A percentile compares a stretch with the other conserved stretches of the same genome.
Evolutionary conservation across 805 yeast genomes (phyloP).

Genomic region (Metschnikowia anglica): DNA sequence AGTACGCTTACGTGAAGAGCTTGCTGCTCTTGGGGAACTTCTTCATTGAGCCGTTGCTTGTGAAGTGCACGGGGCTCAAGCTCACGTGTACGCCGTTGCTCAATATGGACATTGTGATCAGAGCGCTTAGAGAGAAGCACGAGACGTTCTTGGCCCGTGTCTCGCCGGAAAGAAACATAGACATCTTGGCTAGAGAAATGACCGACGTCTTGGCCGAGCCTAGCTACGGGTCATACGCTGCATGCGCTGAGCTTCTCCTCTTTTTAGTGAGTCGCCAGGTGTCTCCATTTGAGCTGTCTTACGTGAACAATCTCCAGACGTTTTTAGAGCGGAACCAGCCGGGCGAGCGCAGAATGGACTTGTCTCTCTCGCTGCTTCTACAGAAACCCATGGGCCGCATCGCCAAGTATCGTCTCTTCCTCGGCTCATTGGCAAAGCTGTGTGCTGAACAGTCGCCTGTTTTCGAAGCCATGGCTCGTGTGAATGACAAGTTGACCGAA

Average conservation of each 20-base stretch:
- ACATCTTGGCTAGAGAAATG: constrained; percentile 59
- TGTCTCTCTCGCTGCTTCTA: constrained; percentile 17
- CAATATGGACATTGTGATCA: constrained; percentile 7
- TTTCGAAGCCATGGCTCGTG: constrained; percentile 5
- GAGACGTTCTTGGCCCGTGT: constrained; percentile 9
- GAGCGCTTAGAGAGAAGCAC: constrained; percentile 10
- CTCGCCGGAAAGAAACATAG: constrained; percentile 1
- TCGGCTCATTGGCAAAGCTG: constrained; percentile 9
- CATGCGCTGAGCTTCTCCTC: constrained; percentile 14
- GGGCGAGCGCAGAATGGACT: constrained; percentile 14
- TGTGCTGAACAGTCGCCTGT: constrained; percentile 1
- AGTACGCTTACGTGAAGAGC: constrained; percentile 13
- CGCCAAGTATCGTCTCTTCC: constrained; percentile 18
- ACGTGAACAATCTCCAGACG: constrained; percentile 13
- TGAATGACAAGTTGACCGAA: constrained; percentile 6
- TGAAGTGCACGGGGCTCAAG: constrained; percentile 5
- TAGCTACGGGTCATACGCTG: constrained; percentile 18
- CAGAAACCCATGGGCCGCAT: constrained; percentile 18
- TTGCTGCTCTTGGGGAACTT: constrained; percentile 14
- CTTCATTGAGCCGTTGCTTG: constrained; percentile 16
- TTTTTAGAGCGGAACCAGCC: constrained; percentile 18
- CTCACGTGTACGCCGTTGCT: constrained; percentile 17
- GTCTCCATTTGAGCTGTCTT: constrained; percentile 14
- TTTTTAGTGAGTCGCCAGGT: constrained; percentile 6
- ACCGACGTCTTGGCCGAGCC: constrained; percentile 78